These are phyloP conservation scores for Saccharata proteae DNA, from an alignment of 2,329 filamentous ascomycete species.

Conservation along the genomic window DNA sequence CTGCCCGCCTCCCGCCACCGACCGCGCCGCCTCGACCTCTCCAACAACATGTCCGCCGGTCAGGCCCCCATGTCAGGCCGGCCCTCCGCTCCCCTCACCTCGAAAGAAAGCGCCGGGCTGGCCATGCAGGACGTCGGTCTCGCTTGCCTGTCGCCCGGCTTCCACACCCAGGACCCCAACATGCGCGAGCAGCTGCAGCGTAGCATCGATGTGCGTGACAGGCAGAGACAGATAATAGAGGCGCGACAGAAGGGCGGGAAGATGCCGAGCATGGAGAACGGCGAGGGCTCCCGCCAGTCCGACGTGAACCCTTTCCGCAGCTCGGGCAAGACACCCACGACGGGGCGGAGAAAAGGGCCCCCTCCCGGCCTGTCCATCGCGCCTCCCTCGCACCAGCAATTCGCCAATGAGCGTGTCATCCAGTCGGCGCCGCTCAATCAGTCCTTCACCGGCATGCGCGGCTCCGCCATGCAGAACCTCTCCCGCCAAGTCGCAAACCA, in stretches of 20 bases:
- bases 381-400: slow-evolving; percentile 83
- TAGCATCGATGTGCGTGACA: slow-evolving; percentile 84
- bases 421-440: slow-evolving; percentile 93
- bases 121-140: slow-evolving; percentile 87
- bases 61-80: slow-evolving; percentile 46
- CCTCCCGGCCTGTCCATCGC: slow-evolving; percentile 88
- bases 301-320: slow-evolving; percentile 32
- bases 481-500: slow-evolving; percentile 71
- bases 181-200: slow-evolving; percentile 94
- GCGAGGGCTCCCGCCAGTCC: slow-evolving; percentile 18
- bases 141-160: slow-evolving; percentile 88
- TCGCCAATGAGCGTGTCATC: slow-evolving; percentile 87
- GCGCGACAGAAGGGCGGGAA: slow-evolving; percentile 57
- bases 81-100: slow-evolving; percentile 60
- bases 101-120: slow-evolving; percentile 57
- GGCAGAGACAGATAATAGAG: slow-evolving; percentile 92
- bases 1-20: slow-evolving; percentile 62
- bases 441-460: slow-evolving; percentile 84
- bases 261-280: slow-evolving; percentile 16
- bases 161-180: slow-evolving; percentile 89
- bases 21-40: slow-evolving; percentile 66
- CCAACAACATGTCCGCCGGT: slow-evolving; percentile 36
- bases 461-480: slow-evolving; percentile 48
- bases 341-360: slow-evolving; percentile 60
- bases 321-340: slow-evolving; percentile 58